Conservation (phyloP, 805 yeast genomes). For the Hanseniaspora occidentalis region DNA sequence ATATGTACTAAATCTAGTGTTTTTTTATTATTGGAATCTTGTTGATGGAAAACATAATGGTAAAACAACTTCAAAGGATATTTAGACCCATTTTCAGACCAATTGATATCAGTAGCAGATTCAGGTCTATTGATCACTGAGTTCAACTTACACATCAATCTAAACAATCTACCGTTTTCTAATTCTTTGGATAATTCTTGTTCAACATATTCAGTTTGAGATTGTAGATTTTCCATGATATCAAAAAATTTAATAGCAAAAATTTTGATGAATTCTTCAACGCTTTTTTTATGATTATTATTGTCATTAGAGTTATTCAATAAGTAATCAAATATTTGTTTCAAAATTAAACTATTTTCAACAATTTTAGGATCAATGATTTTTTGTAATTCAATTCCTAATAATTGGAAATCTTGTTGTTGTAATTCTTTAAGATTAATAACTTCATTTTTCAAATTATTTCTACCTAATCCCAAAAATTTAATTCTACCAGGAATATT, state of each 20-base stretch:
- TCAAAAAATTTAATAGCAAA: conserved; percentile 35
- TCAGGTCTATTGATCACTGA: conserved; percentile 69
- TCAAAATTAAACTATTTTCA: conserved; percentile 34
- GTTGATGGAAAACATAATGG: conserved; percentile 78
- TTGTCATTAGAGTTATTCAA: conserved; percentile 13
- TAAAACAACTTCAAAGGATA: conserved; percentile 65
- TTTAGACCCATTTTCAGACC: conserved; percentile 68
- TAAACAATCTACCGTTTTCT: conserved; percentile 78
- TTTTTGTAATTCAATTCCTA: conserved; percentile 49
- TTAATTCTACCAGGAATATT: conserved; percentile 55
- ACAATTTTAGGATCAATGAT: conserved; percentile 16
- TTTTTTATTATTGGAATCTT: conserved; percentile 65
- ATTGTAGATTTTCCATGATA: conserved; percentile 37
- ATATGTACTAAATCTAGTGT: conserved; percentile 75
- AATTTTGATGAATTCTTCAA: conserved; percentile 25
- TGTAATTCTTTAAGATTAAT: conserved; percentile 23
- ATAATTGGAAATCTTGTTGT: conserved; percentile 38
- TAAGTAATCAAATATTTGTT: conserved; percentile 30
- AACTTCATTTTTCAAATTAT: conserved; percentile 43
- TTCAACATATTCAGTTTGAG: conserved; percentile 46
- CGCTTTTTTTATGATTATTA: conserved; percentile 13
- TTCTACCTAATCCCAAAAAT: conserved; percentile 56
- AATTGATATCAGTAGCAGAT: conserved; percentile 36
- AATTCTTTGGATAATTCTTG: conserved; percentile 55
- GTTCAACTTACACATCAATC: conserved; percentile 71